Evolutionary conservation across 331 rosid species (phyloP), one percentile per base, ranked within the genome.

Genomic region (Rhamnella rubrinervis): DNA sequence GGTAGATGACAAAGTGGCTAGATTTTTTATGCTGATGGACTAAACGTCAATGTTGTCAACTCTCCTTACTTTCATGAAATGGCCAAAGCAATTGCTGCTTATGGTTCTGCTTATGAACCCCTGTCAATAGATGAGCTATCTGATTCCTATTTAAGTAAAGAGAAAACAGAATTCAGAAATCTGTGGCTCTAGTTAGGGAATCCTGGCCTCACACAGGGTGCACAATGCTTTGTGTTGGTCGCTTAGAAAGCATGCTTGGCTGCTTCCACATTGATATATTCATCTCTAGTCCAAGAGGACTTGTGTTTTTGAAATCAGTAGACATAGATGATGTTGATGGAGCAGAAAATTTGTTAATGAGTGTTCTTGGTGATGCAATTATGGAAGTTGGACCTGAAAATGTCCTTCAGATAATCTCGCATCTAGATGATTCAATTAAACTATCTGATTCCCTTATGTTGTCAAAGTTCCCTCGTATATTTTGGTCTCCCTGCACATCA

Each of bases 181-280:
- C 79, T 20, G 72, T 72, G 74, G 81, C 77, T 56, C 72, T 82
- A 15, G 68, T 77, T 71, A 82, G 76, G 83, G 86, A 87, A 47
- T 87, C 84, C 51, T 84, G 84, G 86, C 79, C 84, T n/a, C 89
- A 73, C 58, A 82, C 81, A 8, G 81, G 92, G 70, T 87, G 87
- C 78, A 77, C 87, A 0, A 65, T 82, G 51, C 72, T 84, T 9
- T 84, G 86, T 75, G 70, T 80, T 5, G 78, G 87, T 31, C 81
- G 35, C 53, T 65, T 62, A 40, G 73, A 80, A 47, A 53, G 70
- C 52, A 69, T 61, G 64, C 66, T 57, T 15, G 79, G 81, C 20
- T 77, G 76, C 58, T 70, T 83, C 55, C 76, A 41, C 74, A 75
- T 84, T 77, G 64, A 79, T 69, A 72, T 84, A 57, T 81, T 83